Base-by-base conservation (phyloP, 305 asterid species). In the Striga hermonthica region DNA sequence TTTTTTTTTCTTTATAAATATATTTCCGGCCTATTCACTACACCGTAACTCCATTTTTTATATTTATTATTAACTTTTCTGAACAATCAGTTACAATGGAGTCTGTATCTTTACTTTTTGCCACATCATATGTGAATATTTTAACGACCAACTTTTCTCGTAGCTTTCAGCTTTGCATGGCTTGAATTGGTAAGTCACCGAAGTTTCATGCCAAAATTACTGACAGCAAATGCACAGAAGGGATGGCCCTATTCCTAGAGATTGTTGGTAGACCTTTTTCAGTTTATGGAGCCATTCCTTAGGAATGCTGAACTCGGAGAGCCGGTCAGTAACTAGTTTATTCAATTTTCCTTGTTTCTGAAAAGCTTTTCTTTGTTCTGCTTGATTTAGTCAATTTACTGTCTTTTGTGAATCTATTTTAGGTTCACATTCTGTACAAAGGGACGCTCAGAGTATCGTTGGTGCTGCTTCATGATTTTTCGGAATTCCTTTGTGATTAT, bases 381-480 rank as follows among this genome's bases (percentile, higher is more conserved):
- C 63, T 9, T 9, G 49, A 44, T 52, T 53, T 66, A 49, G n/a
- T 59, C 14, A 31, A 38, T 41, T 31, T 35, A 6, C 63, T 48
- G 31, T 22, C 37, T 62, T 22, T 65, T 67, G 41, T 57, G 62
- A 61, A 55, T 68, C 37, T 41, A 4, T 57, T 11, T 41, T 64
- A 94, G 99, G 89, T 87, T 41, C 97, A 83, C 56, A 84, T 87
- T 73, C 88, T 94, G 54, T 94, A 94, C 74, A 94, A 86, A 76
- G 99, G 98, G 80, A 87, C 94, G 5, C 95, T 94, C 59, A 78
- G 99, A 80, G 98, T 94, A 70, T 73, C 88, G 79, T 79, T 94
- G 88, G 99, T 94, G 74, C 88, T 94, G 49, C 97, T 94, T 68
- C 99, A 91, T 70, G 99, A 94, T 84, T 94, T 88, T 62, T 98